phyloP scores from a whole-genome alignment of 2,329 filamentous ascomycete genomes.

The Stenocarpella maydis region DNA sequence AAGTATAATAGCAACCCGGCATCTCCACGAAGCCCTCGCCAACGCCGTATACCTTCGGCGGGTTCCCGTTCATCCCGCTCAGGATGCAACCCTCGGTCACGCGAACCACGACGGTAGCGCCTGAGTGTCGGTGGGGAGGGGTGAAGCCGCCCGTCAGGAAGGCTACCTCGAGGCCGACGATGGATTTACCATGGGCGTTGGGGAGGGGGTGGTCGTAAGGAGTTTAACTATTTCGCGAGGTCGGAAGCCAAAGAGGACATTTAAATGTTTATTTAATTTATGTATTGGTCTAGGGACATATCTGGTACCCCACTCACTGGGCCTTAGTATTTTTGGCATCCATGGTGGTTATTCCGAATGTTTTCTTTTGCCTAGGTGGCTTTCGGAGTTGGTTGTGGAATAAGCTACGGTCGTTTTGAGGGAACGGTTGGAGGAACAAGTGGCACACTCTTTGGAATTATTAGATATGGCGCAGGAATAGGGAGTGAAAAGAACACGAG shows the following conservation, averaged over 20 bases:
- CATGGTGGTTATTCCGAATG: not conserved
- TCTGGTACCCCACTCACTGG: not conserved
- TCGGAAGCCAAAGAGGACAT: not conserved
- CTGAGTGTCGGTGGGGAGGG: not conserved
- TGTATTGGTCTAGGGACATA: not conserved
- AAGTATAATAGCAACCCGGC: not conserved
- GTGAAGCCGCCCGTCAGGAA: not conserved
- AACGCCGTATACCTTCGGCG: not conserved
- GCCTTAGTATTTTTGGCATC: not conserved
- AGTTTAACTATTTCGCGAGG: not conserved
- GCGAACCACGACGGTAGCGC: not conserved
- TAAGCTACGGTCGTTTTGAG: not conserved
- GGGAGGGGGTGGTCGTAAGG: not conserved
- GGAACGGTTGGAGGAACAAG: not conserved
- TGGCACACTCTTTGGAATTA: not conserved
- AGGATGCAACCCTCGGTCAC: not conserved
- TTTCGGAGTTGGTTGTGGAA: not conserved
- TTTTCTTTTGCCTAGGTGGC: too few species aligned
- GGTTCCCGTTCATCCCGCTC: slow-evolving; percentile 17
- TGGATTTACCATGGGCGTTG: not conserved
- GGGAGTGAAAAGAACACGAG: too few species aligned
- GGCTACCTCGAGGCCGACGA: not conserved
- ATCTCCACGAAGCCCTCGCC: not conserved
- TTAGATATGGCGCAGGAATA: too few species aligned
- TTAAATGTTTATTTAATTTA: not conserved